phyloP scores from a whole-genome alignment of 305 asterid genomes.

The Fraxinus dipetala region DNA sequence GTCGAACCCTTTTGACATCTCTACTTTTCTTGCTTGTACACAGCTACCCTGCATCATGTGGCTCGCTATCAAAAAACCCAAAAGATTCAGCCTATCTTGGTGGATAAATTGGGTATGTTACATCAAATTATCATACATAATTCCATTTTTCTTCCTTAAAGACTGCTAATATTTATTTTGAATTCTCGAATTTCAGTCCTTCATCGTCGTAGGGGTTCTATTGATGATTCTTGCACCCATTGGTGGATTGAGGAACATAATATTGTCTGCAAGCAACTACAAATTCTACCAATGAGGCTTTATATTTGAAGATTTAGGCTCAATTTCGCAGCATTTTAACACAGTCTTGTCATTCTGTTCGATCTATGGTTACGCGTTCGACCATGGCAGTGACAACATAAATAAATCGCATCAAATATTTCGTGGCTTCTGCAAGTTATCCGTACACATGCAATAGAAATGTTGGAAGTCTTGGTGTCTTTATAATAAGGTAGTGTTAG shows the following conservation, averaged over 20 bases:
- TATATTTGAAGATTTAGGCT: not conserved
- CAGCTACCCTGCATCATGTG: constrained; percentile 66
- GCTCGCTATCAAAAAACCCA: constrained; percentile 48
- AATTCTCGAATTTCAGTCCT: constrained; percentile 26
- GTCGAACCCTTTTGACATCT: not conserved
- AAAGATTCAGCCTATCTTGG: constrained; percentile 46
- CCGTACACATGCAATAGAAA: not conserved
- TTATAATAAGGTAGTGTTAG: not conserved
- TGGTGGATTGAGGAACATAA: constrained; percentile 41
- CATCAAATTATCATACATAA: not conserved
- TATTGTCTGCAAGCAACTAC: constrained; percentile 32
- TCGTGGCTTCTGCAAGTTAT: not conserved
- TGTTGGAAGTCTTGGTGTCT: not conserved
- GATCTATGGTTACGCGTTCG: not conserved
- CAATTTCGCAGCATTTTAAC: not conserved
- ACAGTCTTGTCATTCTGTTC: not conserved
- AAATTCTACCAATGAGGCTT: constrained; percentile 37
- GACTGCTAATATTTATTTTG: not conserved
- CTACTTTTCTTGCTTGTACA: not conserved
- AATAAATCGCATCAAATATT: not conserved
- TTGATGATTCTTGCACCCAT: constrained; percentile 41
- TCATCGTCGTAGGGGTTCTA: constrained; percentile 30
- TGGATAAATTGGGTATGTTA: constrained; percentile 46
- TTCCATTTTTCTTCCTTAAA: not conserved
- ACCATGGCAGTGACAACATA: not conserved